Evolutionary conservation across 768 basidiomycete genomes (phyloP).

Genomic region (Cubamyces sp.): DNA sequence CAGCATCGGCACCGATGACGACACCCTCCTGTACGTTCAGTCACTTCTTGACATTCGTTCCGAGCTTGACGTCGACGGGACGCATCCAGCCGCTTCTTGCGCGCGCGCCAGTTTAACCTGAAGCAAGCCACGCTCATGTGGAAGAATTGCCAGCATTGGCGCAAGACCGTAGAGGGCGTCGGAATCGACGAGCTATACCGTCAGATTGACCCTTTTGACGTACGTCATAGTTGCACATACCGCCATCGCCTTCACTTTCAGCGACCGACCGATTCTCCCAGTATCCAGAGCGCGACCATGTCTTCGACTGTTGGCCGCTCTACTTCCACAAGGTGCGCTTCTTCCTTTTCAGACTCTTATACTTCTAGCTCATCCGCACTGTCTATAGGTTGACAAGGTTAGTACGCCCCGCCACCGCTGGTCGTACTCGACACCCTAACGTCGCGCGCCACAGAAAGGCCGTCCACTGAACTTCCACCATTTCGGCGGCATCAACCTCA

Average conservation of each 20-base stretch:
- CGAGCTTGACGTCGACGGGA: not conserved
- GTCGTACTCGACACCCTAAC: no score
- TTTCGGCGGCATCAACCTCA: slow-evolving; percentile 58
- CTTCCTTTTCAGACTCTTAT: not conserved
- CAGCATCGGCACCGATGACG: slow-evolving; percentile 59
- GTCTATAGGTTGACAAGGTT: slow-evolving; percentile 68
- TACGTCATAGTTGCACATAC: slow-evolving; percentile 39
- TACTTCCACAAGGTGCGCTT: slow-evolving; percentile 71
- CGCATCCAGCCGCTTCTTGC: slow-evolving; percentile 67
- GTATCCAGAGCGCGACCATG: slow-evolving; percentile 71
- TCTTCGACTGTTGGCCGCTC: slow-evolving; percentile 79
- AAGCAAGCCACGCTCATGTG: slow-evolving; percentile 67
- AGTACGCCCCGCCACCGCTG: not conserved
- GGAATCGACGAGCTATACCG: slow-evolving; percentile 70
- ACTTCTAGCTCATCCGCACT: not conserved
- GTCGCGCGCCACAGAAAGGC: slow-evolving; percentile 51
- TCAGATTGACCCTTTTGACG: slow-evolving; percentile 70
- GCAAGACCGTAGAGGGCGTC: slow-evolving; percentile 60
- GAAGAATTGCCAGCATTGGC: slow-evolving; percentile 68
- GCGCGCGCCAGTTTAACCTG: slow-evolving; percentile 68
- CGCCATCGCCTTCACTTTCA: not conserved
- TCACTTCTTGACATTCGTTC: not conserved
- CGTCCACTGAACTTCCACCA: slow-evolving; percentile 72
- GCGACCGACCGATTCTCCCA: slow-evolving; percentile 33
- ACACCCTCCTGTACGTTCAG: slow-evolving; percentile 55